Evolutionary conservation across 768 basidiomycete species (phyloP).

Genomic region (Lentinula lateritia): DNA sequence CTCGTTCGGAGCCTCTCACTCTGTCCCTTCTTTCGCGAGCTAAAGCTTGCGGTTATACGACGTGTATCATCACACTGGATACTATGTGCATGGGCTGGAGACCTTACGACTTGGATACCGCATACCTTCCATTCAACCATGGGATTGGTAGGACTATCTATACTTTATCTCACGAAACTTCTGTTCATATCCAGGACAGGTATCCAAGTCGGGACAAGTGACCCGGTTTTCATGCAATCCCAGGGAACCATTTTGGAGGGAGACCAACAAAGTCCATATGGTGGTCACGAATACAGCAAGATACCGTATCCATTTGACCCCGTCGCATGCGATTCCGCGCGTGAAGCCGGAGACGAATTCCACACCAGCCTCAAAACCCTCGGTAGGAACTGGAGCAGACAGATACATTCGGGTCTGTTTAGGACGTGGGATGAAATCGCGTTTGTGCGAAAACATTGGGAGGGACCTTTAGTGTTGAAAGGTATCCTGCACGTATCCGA

Average conservation of each 20-base stretch:
- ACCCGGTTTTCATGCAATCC: conserved; percentile 44
- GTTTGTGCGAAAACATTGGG: conserved; percentile 41
- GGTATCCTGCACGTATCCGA: conserved; percentile 42
- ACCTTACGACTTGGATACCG: conserved; percentile 32
- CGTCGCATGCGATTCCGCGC: conserved; percentile 12
- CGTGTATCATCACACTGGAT: conserved; percentile 43
- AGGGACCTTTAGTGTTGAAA: conserved; percentile 43
- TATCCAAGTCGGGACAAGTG: conserved; percentile 33
- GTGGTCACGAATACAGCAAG: background rate
- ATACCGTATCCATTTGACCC: background rate
- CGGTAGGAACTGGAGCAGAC: conserved; percentile 30
- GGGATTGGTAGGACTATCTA: conserved; percentile 11
- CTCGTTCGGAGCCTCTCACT: conserved; percentile 29
- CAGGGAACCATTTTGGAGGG: conserved; percentile 17
- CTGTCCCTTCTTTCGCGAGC: conserved; percentile 37
- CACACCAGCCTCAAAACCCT: conserved; percentile 17
- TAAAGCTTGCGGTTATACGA: conserved; percentile 33
- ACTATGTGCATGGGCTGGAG: conserved; percentile 35
- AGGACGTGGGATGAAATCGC: conserved; percentile 40
- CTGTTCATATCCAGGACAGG: conserved; percentile 13
- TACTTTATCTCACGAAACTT: conserved; percentile 10
- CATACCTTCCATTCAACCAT: conserved; percentile 33
- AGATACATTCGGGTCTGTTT: conserved; percentile 33
- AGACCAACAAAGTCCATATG: conserved; percentile 15
- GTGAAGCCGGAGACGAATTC: conserved; percentile 23